Conservation (phyloP, 345 rosid species). For the Lenwebbia sp. region DNA sequence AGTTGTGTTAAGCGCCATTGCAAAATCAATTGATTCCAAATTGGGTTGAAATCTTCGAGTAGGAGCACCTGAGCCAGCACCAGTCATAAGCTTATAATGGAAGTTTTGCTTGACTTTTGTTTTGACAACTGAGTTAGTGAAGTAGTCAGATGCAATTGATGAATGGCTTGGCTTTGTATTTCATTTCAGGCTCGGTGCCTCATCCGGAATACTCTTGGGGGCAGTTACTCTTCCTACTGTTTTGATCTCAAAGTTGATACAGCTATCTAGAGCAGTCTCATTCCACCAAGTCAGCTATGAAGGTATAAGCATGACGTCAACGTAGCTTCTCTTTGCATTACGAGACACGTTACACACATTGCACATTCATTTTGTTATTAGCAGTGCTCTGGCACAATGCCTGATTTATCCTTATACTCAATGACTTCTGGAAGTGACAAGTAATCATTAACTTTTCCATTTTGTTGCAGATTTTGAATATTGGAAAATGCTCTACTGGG, state of each 20-base stretch:
- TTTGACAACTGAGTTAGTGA: background rate
- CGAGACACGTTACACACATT: background rate
- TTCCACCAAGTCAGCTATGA: constrained; percentile 34
- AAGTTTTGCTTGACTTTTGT: background rate
- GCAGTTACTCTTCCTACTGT: constrained; percentile 75
- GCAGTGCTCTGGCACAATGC: background rate
- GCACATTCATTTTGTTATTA: background rate
- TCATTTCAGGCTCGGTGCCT: constrained; percentile 56
- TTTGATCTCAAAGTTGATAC: constrained; percentile 64
- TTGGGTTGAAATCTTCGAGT: background rate
- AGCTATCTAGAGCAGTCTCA: constrained; percentile 55
- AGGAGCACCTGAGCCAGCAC: background rate
- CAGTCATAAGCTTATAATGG: background rate
- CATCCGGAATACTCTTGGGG: constrained; percentile 83
- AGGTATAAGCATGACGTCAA: constrained; percentile 20
- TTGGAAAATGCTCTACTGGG: constrained; percentile 74
- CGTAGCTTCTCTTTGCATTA: background rate
- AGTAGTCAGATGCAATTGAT: background rate
- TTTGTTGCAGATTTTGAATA: constrained; percentile 2
- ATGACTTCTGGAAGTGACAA: background rate
- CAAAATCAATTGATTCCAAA: background rate
- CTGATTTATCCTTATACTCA: background rate
- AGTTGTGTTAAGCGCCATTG: background rate
- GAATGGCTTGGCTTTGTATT: background rate
- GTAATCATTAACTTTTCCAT: background rate